These are phyloP conservation scores for Kwoniella shandongensis DNA, from an alignment of 768 basidiomycete species.

Conservation along the genomic window DNA sequence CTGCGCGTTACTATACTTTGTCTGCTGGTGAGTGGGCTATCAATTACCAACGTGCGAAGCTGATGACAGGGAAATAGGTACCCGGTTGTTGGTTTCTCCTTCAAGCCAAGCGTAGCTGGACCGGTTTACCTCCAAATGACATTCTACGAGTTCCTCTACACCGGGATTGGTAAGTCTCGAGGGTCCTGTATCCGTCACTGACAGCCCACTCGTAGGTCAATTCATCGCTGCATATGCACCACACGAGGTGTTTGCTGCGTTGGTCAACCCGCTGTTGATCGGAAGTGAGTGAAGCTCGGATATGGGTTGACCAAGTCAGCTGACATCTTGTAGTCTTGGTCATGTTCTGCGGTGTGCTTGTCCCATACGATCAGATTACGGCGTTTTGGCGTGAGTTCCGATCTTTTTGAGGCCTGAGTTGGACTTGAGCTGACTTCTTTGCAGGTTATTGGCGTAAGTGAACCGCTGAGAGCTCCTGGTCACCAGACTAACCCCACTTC, in stretches of 20 bases:
- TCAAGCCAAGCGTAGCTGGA: conserved; percentile 38
- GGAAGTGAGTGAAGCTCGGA: background rate
- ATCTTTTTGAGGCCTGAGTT: background rate
- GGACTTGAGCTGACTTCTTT: too few species aligned
- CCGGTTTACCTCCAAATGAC: conserved; percentile 50
- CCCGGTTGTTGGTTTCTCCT: conserved; percentile 46
- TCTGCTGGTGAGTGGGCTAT: conserved; percentile 17
- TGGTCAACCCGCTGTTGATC: conserved; percentile 48
- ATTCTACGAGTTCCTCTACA: conserved; percentile 51
- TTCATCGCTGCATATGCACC: conserved; percentile 51
- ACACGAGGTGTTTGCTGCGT: conserved; percentile 41
- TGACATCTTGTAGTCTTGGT: conserved; percentile 22
- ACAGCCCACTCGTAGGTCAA: conserved; percentile 23
- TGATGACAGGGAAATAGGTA: conserved; percentile 8
- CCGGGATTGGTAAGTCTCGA: conserved; percentile 47
- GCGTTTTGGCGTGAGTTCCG: conserved; percentile 36
- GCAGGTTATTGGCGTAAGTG: conserved; percentile 14
- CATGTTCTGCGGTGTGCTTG: conserved; percentile 43
- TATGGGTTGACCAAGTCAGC: too few species aligned
- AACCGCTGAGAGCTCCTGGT: background rate
- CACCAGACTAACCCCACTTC: conserved; percentile 3
- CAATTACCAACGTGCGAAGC: too few species aligned
- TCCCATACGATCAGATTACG: conserved; percentile 40
- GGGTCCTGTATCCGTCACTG: conserved; percentile 8
- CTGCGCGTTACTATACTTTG: conserved; percentile 46